Conservation (phyloP, 768 basidiomycete genomes). For the Trametes maxima region DNA sequence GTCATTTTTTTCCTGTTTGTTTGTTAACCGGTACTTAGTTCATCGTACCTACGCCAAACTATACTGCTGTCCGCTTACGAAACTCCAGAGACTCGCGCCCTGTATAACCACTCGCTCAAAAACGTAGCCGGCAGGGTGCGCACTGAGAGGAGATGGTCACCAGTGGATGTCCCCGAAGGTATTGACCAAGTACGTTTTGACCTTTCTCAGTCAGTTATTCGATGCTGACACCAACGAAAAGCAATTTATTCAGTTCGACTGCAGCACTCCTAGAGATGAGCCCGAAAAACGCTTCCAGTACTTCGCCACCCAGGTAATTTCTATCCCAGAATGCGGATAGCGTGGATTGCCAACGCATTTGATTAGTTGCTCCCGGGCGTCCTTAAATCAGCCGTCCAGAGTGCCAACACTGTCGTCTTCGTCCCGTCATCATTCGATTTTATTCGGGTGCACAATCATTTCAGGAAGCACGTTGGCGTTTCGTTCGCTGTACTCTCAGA, state of each 20-base stretch:
- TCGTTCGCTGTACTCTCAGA: slow-evolving; percentile 88
- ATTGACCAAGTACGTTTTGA: slow-evolving; percentile 64
- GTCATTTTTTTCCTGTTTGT: not conserved
- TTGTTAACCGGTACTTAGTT: slow-evolving; percentile 44
- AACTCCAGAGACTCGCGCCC: slow-evolving; percentile 80
- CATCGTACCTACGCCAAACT: slow-evolving; percentile 85
- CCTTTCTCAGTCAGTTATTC: not conserved
- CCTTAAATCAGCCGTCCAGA: slow-evolving; percentile 92
- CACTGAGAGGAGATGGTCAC: slow-evolving; percentile 66
- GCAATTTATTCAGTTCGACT: slow-evolving; percentile 79
- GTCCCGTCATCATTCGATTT: slow-evolving; percentile 97
- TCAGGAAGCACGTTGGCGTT: slow-evolving; percentile 70
- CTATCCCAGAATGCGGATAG: not conserved
- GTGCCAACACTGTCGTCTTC: slow-evolving; percentile 84
- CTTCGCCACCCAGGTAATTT: slow-evolving; percentile 80
- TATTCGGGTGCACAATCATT: slow-evolving; percentile 85
- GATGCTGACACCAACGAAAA: slow-evolving; percentile 33
- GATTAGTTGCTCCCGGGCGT: slow-evolving; percentile 77
- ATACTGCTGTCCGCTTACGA: slow-evolving; percentile 87
- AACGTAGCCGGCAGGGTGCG: slow-evolving; percentile 87
- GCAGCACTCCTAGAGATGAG: slow-evolving; percentile 70
- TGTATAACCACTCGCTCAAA: slow-evolving; percentile 74
- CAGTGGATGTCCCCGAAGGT: slow-evolving; percentile 80
- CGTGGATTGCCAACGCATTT: not conserved
- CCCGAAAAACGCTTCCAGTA: slow-evolving; percentile 83